phyloP scores from a whole-genome alignment of 176 grass and related monocot genomes.

The Zoysia pacifica region DNA sequence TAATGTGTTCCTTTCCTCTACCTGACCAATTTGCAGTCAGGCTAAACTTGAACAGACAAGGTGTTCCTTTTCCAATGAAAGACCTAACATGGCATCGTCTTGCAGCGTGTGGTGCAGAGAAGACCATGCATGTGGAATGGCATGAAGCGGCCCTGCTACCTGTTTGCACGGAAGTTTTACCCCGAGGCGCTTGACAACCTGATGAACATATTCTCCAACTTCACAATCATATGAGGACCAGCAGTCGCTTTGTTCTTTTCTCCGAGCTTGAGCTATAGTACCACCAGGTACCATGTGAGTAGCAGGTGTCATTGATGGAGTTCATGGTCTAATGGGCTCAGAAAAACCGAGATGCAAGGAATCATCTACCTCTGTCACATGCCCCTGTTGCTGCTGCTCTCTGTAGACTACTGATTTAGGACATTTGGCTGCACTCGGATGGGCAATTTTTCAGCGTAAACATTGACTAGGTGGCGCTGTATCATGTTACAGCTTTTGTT shows the following conservation, averaged over 20 bases:
- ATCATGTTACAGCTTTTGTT: background rate
- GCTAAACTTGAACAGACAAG: background rate
- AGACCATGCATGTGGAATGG: slow-evolving; percentile 80
- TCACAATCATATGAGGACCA: slow-evolving; percentile 57
- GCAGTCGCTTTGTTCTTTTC: background rate
- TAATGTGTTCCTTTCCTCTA: background rate
- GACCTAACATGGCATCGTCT: background rate
- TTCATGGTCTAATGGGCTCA: background rate
- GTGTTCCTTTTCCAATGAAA: background rate
- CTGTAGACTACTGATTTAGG: background rate
- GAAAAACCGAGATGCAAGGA: background rate
- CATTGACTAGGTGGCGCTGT: background rate
- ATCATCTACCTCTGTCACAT: background rate
- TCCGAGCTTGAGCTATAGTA: background rate
- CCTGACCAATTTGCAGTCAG: background rate
- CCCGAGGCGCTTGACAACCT: slow-evolving; percentile 71
- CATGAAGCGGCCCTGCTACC: slow-evolving; percentile 81
- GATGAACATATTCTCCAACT: slow-evolving; percentile 90
- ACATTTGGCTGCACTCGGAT: slow-evolving; percentile 13
- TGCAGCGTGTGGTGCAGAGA: slow-evolving; percentile 58
- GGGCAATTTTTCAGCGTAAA: background rate
- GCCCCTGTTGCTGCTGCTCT: background rate
- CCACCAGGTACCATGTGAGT: background rate
- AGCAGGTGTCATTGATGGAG: background rate
- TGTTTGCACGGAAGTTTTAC: slow-evolving; percentile 81